A percentile compares a stretch with the other conserved stretches of the same genome.
Conservation (phyloP, 2,329 filamentous ascomycete species). For the Cladobotryum mycophilum region DNA sequence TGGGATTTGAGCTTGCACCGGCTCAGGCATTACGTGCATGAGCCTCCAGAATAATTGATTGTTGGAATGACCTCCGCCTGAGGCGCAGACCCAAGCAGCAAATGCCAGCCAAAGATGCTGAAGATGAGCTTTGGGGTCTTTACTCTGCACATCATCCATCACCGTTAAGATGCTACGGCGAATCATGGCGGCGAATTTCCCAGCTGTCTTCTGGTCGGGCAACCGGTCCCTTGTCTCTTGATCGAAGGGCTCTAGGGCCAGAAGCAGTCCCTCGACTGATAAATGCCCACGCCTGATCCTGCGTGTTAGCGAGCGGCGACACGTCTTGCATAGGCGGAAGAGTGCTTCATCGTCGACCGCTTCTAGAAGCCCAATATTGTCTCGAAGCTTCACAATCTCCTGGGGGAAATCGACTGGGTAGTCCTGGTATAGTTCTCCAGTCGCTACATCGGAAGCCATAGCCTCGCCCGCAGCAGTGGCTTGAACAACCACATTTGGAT, state of each 20-base stretch:
- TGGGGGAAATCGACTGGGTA: constrained; percentile 7
- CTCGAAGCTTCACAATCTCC: constrained; percentile 13
- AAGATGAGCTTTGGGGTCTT: constrained; percentile 2
- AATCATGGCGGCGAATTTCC: constrained; percentile 15
- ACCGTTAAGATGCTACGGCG: constrained; percentile 15
- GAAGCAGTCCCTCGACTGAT: constrained; percentile 10
- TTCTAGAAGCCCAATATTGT: constrained; percentile 7
- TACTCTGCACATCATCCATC: constrained; percentile 11
- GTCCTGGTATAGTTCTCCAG: background rate
- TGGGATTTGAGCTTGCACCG: constrained; percentile 11
- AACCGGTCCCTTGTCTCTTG: constrained; percentile 11
- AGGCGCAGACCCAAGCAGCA: constrained; percentile 8
- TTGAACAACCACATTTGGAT: background rate
- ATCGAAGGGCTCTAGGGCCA: constrained; percentile 17
- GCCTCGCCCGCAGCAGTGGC: constrained; percentile 7
- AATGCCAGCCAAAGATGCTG: constrained; percentile 16
- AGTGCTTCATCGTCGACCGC: constrained; percentile 6
- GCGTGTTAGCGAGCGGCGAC: constrained; percentile 12
- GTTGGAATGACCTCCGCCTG: constrained; percentile 12
- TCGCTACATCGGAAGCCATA: background rate
- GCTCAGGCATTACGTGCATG: constrained; percentile 14
- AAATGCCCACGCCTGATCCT: constrained; percentile 13
- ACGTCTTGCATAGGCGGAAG: constrained; percentile 6
- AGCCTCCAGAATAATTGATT: constrained; percentile 15
- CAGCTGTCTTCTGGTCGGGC: constrained; percentile 7